These are phyloP conservation scores for Solanum paucissectum DNA, from an alignment of 257 asterid species.

Conservation along the genomic window DNA sequence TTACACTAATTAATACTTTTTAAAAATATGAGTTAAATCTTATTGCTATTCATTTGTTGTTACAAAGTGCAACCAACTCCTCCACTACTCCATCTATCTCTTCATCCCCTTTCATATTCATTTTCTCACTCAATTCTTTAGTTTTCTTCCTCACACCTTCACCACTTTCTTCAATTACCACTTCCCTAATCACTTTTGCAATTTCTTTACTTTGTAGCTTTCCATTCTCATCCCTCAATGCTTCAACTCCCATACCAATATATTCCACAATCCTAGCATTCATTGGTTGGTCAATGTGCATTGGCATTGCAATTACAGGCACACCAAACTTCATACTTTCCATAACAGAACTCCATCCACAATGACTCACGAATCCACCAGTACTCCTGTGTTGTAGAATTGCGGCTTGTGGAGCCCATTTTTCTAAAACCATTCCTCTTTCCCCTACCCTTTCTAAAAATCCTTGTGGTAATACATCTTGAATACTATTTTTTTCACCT, in stretches of 20 bases:
- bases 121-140: too few species aligned
- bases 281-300: not conserved
- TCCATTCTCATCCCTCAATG: not conserved
- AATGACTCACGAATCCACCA: not conserved
- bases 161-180: too few species aligned
- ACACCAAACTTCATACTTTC: not conserved
- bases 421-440: not conserved
- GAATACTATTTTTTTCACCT: not conserved
- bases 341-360: not conserved
- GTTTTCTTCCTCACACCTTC: too few species aligned
- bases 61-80: too few species aligned
- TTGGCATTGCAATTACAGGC: not conserved
- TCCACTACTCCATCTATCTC: too few species aligned
- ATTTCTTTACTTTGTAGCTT: too few species aligned
- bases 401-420: not conserved
- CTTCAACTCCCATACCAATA: not conserved
- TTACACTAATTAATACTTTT: too few species aligned
- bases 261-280: not conserved
- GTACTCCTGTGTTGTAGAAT: not conserved
- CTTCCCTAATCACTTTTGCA: too few species aligned
- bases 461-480: slow-evolving; percentile 19
- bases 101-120: too few species aligned
- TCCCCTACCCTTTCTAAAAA: slow-evolving; percentile 7
- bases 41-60: too few species aligned
- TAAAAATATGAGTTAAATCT: too few species aligned